Conservation (phyloP, 1,284 basidiomycete genomes). For the Hymenochaete sp. region DNA sequence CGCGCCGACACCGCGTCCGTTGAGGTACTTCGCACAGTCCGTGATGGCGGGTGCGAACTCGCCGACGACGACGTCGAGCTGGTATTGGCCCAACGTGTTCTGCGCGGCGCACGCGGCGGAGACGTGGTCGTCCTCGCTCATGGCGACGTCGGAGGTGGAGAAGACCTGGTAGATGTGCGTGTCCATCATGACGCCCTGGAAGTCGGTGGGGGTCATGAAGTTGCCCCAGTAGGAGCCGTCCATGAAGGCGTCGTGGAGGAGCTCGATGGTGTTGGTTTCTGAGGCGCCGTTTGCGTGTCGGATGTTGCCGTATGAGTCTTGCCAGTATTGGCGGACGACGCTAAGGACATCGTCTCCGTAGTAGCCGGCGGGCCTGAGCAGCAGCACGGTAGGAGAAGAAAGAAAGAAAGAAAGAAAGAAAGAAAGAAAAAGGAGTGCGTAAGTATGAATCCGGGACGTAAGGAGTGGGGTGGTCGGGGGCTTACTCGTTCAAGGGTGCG, state of each 20-base stretch:
- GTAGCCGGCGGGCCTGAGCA: constrained; percentile 69
- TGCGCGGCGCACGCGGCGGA: constrained; percentile 48
- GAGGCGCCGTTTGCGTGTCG: constrained; percentile 54
- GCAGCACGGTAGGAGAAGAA: no score
- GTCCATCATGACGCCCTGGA: constrained; percentile 70
- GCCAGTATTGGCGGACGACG: constrained; percentile 63
- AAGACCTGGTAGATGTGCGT: constrained; percentile 81
- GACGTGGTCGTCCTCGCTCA: constrained; percentile 55
- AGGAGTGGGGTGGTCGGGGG: constrained; percentile 10
- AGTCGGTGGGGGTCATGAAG: constrained; percentile 52
- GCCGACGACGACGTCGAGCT: constrained; percentile 72
- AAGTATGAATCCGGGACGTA: not conserved
- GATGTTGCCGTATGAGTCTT: constrained; percentile 66
- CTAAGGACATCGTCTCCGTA: constrained; percentile 43
- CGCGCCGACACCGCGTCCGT: constrained; percentile 57
- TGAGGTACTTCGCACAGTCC: constrained; percentile 78
- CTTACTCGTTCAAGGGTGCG: constrained; percentile 70
- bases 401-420: not conserved
- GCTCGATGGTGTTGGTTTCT: constrained; percentile 54
- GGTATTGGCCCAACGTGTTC: constrained; percentile 40
- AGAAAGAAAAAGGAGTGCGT: not conserved
- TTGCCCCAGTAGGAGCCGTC: constrained; percentile 65
- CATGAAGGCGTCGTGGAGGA: constrained; percentile 85
- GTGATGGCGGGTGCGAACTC: constrained; percentile 81
- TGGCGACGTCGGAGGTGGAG: constrained; percentile 45